These are phyloP conservation scores for Mycena maculata DNA, from an alignment of 768 basidiomycete genomes.

Conservation along the genomic window DNA sequence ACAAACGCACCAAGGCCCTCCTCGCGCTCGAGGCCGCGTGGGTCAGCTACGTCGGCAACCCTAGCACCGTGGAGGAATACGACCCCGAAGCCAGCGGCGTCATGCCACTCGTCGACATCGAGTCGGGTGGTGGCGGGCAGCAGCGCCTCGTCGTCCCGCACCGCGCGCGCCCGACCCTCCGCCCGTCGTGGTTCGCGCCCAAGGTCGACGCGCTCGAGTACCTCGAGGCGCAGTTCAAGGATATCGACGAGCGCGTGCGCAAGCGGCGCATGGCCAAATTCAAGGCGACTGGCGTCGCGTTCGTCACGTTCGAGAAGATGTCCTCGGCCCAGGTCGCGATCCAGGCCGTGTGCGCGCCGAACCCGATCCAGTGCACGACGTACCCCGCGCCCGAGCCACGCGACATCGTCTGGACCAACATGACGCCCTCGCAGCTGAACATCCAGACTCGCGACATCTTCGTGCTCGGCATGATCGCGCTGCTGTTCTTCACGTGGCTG, in stretches of 20 bases:
- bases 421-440: conserved; percentile 71
- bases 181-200: conserved; percentile 77
- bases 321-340: conserved; percentile 87
- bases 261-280: conserved; percentile 77
- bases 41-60: conserved; percentile 94
- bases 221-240: conserved; percentile 81
- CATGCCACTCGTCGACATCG: conserved; percentile 59
- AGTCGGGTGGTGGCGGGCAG: conserved; percentile 62
- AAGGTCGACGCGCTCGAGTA: conserved; percentile 93
- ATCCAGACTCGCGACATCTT: conserved; percentile 76
- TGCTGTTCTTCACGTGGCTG: conserved; percentile 92
- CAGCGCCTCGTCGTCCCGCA: conserved; percentile 78
- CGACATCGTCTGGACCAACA: conserved; percentile 95
- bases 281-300: conserved; percentile 85
- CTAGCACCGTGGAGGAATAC: conserved; percentile 85
- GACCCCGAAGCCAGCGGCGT: conserved; percentile 73
- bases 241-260: conserved; percentile 86
- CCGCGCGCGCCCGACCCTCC: conserved; percentile 78
- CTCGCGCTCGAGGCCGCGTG: conserved; percentile 85
- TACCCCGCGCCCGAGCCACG: conserved; percentile 91
- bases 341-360: conserved; percentile 82
- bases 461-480: conserved; percentile 73
- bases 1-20: conserved; percentile 83
- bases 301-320: conserved; percentile 97
- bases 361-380: conserved; percentile 74